These are phyloP conservation scores for Pythium utonaiense DNA, from an alignment of 352 stramenopile genomes.

Conservation along the genomic window DNA sequence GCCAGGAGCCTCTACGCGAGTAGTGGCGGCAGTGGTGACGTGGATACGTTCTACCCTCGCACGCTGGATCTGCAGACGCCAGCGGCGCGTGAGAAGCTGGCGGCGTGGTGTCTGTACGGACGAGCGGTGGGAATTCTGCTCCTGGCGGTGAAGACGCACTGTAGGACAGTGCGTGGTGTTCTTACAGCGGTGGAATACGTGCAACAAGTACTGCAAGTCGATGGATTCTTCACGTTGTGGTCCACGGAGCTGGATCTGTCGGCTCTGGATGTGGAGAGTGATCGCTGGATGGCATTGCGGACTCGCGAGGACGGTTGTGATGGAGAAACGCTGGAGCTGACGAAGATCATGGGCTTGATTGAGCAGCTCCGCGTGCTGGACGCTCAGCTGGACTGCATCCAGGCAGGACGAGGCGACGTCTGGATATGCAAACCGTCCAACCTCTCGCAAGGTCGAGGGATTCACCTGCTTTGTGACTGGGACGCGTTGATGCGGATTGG, in stretches of 20 bases:
- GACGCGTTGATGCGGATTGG: conserved; percentile 27
- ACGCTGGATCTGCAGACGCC: conserved; percentile 37
- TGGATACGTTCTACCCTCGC: conserved; percentile 51
- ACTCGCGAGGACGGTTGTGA: not conserved
- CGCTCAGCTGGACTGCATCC: conserved; percentile 40
- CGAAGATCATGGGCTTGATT: conserved; percentile 18
- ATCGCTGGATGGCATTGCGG: conserved; percentile 5
- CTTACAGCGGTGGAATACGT: not conserved
- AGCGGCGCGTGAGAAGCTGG: conserved; percentile 20
- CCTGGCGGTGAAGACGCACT: not conserved
- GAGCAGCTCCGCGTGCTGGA: conserved; percentile 28
- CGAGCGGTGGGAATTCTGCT: conserved; percentile 31
- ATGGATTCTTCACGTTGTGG: conserved; percentile 11
- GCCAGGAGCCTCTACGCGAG: conserved; percentile 31
- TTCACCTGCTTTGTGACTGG: conserved; percentile 45
- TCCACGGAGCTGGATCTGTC: conserved; percentile 2
- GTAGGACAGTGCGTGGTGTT: not conserved
- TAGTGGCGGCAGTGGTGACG: not conserved
- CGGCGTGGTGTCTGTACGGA: conserved; percentile 47
- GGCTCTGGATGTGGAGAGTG: conserved; percentile 6
- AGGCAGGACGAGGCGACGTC: conserved; percentile 30
- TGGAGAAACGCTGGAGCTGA: conserved; percentile 8
- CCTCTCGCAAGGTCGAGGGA: conserved; percentile 69
- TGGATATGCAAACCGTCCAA: conserved; percentile 84
- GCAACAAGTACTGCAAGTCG: conserved; percentile 1